Percentiles rank a stretch among this genome's conserved stretches.
Conservation (phyloP, 768 basidiomycete genomes). For the Leccinum variicolor region DNA sequence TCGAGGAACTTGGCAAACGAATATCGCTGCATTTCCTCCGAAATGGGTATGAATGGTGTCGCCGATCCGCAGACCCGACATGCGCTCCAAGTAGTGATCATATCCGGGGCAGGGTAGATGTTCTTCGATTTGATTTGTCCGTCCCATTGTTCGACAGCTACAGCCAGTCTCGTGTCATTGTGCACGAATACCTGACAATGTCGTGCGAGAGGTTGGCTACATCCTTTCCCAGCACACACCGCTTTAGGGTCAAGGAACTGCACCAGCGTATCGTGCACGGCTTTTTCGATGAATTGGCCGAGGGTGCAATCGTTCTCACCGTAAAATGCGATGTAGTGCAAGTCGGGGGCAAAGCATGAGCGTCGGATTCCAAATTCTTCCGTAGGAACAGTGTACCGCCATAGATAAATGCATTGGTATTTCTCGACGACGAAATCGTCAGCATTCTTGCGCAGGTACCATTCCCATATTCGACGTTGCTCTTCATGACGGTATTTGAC, state of each 20-base stretch:
- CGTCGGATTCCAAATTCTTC: constrained; percentile 64
- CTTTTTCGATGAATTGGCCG: constrained; percentile 87
- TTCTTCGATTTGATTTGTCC: constrained; percentile 64
- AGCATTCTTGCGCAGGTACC: constrained; percentile 84
- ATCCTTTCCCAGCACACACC: constrained; percentile 79
- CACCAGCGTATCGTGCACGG: constrained; percentile 62
- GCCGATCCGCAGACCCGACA: constrained; percentile 77
- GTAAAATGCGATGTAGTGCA: constrained; percentile 83
- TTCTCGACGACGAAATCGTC: constrained; percentile 90
- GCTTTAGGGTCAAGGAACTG: constrained; percentile 73
- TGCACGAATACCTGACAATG: constrained; percentile 94
- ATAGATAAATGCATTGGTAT: constrained; percentile 84
- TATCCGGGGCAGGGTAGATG: constrained; percentile 60
- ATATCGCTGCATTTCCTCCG: constrained; percentile 89
- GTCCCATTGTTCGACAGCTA: constrained; percentile 89
- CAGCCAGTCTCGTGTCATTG: constrained; percentile 75
- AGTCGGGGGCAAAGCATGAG: constrained; percentile 71
- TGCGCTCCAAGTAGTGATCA: constrained; percentile 88
- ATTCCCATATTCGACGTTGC: constrained; percentile 89
- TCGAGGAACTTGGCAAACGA: constrained; percentile 97
- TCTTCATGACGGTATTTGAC: constrained; percentile 83
- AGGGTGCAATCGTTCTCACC: constrained; percentile 90
- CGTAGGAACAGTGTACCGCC: constrained; percentile 77
- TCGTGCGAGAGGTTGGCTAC: constrained; percentile 72
- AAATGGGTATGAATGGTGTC: constrained; percentile 85